Evolutionary conservation across 371 early-diverging fungal genomes (phyloP).

Genomic region (Chytridiales sp.): DNA sequence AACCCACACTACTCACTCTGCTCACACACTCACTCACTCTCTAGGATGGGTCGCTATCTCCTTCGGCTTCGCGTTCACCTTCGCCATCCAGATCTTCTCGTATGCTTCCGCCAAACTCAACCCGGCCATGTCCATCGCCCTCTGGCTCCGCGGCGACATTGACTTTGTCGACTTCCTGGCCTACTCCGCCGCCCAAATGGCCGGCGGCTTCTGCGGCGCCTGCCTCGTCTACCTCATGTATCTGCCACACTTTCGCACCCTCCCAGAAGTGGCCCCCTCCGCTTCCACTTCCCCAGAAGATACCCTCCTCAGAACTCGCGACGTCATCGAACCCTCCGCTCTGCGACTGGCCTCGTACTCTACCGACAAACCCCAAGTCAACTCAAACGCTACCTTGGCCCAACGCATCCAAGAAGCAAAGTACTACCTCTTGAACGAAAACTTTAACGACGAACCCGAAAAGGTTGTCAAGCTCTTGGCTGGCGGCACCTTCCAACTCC

Average conservation of each 20-base stretch:
- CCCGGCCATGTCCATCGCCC: constrained; percentile 26
- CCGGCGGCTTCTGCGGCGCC: constrained; percentile 23
- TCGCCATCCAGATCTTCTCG: constrained; percentile 26
- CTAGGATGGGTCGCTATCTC: constrained; percentile 21
- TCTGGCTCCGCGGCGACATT: constrained; percentile 20
- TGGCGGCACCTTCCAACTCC: constrained; percentile 23
- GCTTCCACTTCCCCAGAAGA: constrained; percentile 10
- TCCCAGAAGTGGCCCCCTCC: constrained; percentile 18
- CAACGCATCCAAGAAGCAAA: constrained; percentile 12
- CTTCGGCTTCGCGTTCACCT: constrained; percentile 26
- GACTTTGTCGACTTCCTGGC: constrained; percentile 20
- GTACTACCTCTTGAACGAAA: constrained; percentile 26
- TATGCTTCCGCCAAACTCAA: constrained; percentile 31
- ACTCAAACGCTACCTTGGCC: not conserved
- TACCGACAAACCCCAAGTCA: constrained; percentile 8
- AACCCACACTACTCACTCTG: too few relatives aligned
- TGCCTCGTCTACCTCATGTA: constrained; percentile 22
- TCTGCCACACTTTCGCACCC: constrained; percentile 29
- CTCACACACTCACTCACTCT: too few relatives aligned
- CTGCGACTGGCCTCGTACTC: constrained; percentile 31
- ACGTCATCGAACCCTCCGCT: constrained; percentile 21
- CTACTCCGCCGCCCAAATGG: constrained; percentile 19
- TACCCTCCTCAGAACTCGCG: constrained; percentile 24
- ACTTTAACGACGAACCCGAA: constrained; percentile 20
- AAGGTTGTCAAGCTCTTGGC: constrained; percentile 22